Conservation (phyloP, 352 stramenopile species). For the Thalassiosira sp. region DNA sequence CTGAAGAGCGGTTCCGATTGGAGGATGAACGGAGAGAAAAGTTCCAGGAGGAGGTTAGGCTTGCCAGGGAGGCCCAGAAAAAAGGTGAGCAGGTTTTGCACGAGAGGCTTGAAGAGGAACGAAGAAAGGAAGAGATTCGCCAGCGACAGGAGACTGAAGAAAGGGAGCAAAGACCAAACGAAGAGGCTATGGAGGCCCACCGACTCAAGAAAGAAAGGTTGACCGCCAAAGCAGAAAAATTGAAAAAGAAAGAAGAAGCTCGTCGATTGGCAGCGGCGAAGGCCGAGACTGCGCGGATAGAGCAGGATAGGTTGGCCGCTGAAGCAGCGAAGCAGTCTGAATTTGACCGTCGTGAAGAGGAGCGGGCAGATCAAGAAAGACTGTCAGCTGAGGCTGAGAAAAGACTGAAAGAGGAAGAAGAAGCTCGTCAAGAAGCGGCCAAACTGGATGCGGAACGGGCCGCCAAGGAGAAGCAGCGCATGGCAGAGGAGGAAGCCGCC, state of each 20-base stretch:
- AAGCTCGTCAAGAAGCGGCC: no score
- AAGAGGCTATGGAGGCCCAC: constrained; percentile 13
- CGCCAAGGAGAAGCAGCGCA: no score
- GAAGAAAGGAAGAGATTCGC: not conserved
- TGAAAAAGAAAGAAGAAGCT: constrained; percentile 9
- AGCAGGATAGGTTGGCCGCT: no score
- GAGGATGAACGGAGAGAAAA: not conserved
- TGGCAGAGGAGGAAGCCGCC: no score
- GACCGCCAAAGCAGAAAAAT: not conserved
- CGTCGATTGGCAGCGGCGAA: not conserved
- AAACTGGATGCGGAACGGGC: no score
- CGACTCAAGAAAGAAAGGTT: constrained; percentile 2
- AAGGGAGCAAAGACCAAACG: not conserved
- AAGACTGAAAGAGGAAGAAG: no score
- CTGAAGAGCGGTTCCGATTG: no score
- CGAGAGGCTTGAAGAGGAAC: not conserved
- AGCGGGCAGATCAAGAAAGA: not conserved
- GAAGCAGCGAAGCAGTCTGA: no score
- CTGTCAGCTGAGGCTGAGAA: not conserved
- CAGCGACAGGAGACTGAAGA: not conserved
- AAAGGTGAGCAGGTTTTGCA: constrained; percentile 1
- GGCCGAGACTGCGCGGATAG: not conserved
- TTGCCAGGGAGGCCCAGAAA: not conserved
- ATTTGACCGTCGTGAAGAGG: not conserved
- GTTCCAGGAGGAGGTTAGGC: constrained; percentile 10